Base-by-base conservation (phyloP, 2,329 filamentous ascomycete species). In the Beauveria pseudobassiana region DNA sequence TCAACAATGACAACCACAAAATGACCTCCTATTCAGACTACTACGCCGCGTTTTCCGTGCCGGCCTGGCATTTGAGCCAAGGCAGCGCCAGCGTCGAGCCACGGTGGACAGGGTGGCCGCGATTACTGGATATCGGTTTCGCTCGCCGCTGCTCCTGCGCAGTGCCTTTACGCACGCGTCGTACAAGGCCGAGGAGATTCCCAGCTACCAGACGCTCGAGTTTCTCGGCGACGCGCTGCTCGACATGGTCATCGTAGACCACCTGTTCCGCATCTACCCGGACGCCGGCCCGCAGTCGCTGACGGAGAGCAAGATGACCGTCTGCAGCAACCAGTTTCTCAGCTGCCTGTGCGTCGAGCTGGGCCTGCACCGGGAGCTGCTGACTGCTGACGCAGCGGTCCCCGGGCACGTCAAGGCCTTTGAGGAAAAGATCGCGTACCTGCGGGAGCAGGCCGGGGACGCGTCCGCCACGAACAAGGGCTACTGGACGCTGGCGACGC, bases 241-340 rank as follows among this genome's bases (percentile, higher is more conserved):
- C 1, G 93, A 97, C 70, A 89, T 93, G 85, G 88, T 82, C 12
- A 91, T 88, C 68, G 87, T 98, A 60, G 89, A 93, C 67, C 86
- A 90, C 67, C 80, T 99, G 4, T 98, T 91, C 75, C 82, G 86
- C 66, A 81, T 79, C 3, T 91, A 89, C 67, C 91, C 92, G 0
- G 78, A 84, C 57, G 90, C 88, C 62, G 92, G 96, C 69, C 93
- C 95, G 0, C 93, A 98, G 72, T 98, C 93, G 93, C 80, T 99
- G 63, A 98, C 95, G 0, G 95, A 98, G 74, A 93, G 98, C 80
- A 98, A 98, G 76, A 97, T 96, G 87, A 91, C 93, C n/a, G 97
- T 99, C 90, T 93, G 95, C 0, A 95, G 91, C 59, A 99, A 99
- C 76, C 92, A 93, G 64, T 99, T 98, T 70, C 81, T 97, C 1